Evolutionary conservation across 495 filamentous ascomycete genomes (phyloP).

Genomic region (Echria macrotheca): DNA sequence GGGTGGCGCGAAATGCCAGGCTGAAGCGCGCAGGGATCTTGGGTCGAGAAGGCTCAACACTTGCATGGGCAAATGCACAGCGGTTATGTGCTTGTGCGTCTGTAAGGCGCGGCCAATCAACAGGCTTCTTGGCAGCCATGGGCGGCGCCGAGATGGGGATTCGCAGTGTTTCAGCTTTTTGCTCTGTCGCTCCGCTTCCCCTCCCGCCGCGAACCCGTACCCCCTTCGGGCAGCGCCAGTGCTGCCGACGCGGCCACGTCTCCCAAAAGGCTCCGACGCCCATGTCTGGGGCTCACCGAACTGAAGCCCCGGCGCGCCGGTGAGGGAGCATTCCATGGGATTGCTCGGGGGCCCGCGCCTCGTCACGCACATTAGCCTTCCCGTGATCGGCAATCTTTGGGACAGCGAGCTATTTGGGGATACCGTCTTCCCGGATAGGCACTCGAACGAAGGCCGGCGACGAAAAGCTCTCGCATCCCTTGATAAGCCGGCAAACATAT

Average conservation of each 20-base stretch:
- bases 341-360: not conserved
- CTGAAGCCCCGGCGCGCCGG: conserved; percentile 10
- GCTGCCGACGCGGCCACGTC: not conserved
- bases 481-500: conserved; percentile 8
- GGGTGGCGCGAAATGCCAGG: too few species aligned
- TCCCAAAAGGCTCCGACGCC: conserved; percentile 1
- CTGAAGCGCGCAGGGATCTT: conserved; percentile 25
- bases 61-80: conserved; percentile 37
- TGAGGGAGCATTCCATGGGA: conserved; percentile 6
- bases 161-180: conserved; percentile 26
- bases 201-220: not conserved
- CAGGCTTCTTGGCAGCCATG: not conserved
- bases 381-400: conserved; percentile 9
- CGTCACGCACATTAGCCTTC: conserved; percentile 12
- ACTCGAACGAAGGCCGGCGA: too few species aligned
- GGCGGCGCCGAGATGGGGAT: conserved; percentile 12
- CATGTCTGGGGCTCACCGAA: conserved; percentile 8
- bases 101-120: conserved; percentile 24
- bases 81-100: conserved; percentile 38
- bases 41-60: conserved; percentile 26
- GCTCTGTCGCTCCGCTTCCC: conserved; percentile 1
- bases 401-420: too few species aligned
- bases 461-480: too few species aligned
- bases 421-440: too few species aligned
- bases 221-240: conserved; percentile 8